Evolutionary conservation across 1,284 basidiomycete species (phyloP), one percentile per base, ranked within the genome.

Genomic region (Termitomyces sp.): DNA sequence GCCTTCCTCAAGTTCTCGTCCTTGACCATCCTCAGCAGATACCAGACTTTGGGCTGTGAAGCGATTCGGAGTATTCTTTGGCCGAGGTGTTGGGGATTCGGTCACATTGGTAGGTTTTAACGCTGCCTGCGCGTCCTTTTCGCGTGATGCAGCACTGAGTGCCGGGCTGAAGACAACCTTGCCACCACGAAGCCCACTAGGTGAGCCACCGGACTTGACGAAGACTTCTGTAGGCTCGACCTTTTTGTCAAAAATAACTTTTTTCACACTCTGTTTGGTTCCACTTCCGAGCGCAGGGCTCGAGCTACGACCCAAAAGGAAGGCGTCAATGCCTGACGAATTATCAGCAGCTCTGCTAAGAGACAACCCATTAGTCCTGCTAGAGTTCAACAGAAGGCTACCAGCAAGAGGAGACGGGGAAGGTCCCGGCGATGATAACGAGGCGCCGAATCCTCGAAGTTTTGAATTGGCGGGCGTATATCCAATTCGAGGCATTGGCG

Each of bases 221-320:
- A 89, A 86, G 50, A 89, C 62, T 58, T 90, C 84, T n/a, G 79
- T 72, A 13, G 86, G 77, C 53, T 88, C 86, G 15, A 89, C 76
- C 65, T 84, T 89, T 68, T 87, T 90, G 66, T 94, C 90, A 54
- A 98, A 72, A 39, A 95, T 88, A 52, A 99, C 82, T 69, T 97
- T 96, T 79, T 98, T 99, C 58, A 98, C 92, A 67, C 92, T 97
- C 55, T 88, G 84, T 39, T 89, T 81, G 21, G 73, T 72, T n/a
- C 84, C 83, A 56, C 82, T 84, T 62, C 88, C 77, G 47, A 89
- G 67, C 64, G 85, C 74, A 66, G 94, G 71, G 75, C 89, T 91
- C 26, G 84, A 81, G 64, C 73, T 87, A 33, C 80, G 78, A 24
- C 77, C 77, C 28, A 83, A 59, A 59, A 84, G 77, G 10, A 83